Evolutionary conservation across 495 filamentous ascomycete species (phyloP).

Genomic region (Penicillium salamii): DNA sequence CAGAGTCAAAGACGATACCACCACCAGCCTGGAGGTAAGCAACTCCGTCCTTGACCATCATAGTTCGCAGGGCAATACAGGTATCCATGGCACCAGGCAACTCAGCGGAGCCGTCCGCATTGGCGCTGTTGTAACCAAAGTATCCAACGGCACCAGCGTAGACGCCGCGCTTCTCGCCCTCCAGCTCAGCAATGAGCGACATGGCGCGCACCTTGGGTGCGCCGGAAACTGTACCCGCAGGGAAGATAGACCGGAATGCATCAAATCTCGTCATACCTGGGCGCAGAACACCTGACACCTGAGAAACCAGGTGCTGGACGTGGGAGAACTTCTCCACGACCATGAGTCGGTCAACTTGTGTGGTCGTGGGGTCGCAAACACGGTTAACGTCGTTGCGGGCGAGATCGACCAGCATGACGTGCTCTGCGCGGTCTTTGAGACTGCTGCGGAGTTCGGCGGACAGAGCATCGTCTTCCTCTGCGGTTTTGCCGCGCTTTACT

Average conservation of each 20-base stretch:
- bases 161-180: slow-evolving; percentile 88
- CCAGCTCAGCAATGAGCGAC: slow-evolving; percentile 93
- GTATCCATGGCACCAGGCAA: slow-evolving; percentile 92
- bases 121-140: slow-evolving; percentile 45
- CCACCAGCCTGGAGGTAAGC: slow-evolving; percentile 96
- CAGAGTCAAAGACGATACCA: slow-evolving; percentile 95
- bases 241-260: slow-evolving; percentile 93
- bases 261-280: slow-evolving; percentile 87
- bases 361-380: slow-evolving; percentile 86
- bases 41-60: slow-evolving; percentile 87
- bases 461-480: slow-evolving; percentile 75
- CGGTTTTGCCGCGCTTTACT: slow-evolving; percentile 77
- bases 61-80: slow-evolving; percentile 95
- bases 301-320: slow-evolving; percentile 93
- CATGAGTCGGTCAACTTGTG: slow-evolving; percentile 89
- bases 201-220: slow-evolving; percentile 96
- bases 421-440: slow-evolving; percentile 93
- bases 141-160: slow-evolving; percentile 98
- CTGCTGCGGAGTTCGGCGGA: slow-evolving; percentile 74
- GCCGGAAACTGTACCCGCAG: slow-evolving; percentile 88
- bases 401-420: slow-evolving; percentile 98
- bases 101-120: slow-evolving; percentile 34
- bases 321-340: slow-evolving; percentile 94
- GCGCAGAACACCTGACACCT: slow-evolving; percentile 85
- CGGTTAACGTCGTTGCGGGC: slow-evolving; percentile 96